A percentile compares a stretch with the other conserved stretches of the same genome.
phyloP scores from a whole-genome alignment of 1,284 basidiomycete species.

The Wallemia mellicola region DNA sequence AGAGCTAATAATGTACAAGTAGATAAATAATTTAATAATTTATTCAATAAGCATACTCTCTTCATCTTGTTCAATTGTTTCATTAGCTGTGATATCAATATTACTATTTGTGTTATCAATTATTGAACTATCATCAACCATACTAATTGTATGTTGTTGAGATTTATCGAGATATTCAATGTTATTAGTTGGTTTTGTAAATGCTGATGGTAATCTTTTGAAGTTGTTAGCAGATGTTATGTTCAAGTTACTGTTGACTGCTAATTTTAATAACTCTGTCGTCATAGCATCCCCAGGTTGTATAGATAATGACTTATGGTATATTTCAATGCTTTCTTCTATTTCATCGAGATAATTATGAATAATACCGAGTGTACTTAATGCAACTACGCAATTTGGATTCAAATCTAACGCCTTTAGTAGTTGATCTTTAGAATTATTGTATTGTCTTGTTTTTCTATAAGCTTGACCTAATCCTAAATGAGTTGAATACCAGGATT shows the following conservation, averaged over 20 bases:
- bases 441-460: constrained; percentile 40
- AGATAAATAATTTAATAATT: not conserved
- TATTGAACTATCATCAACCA: not conserved
- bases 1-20: not conserved
- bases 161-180: no score
- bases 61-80: not conserved
- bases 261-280: constrained; percentile 54
- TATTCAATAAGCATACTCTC: constrained; percentile 1
- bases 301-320: constrained; percentile 64
- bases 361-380: constrained; percentile 56
- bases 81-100: not conserved
- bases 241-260: constrained; percentile 20
- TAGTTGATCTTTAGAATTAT: constrained; percentile 39
- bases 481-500: constrained; percentile 58
- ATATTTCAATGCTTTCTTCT: constrained; percentile 50
- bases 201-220: not conserved
- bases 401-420: constrained; percentile 47
- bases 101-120: not conserved
- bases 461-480: constrained; percentile 67
- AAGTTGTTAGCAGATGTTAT: not conserved
- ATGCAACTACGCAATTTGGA: constrained; percentile 39
- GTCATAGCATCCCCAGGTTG: constrained; percentile 60
- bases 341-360: constrained; percentile 39
- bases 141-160: no score
- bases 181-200: no score